Evolutionary conservation across 805 yeast species (phyloP).

Genomic region (Candida sonorensis): DNA sequence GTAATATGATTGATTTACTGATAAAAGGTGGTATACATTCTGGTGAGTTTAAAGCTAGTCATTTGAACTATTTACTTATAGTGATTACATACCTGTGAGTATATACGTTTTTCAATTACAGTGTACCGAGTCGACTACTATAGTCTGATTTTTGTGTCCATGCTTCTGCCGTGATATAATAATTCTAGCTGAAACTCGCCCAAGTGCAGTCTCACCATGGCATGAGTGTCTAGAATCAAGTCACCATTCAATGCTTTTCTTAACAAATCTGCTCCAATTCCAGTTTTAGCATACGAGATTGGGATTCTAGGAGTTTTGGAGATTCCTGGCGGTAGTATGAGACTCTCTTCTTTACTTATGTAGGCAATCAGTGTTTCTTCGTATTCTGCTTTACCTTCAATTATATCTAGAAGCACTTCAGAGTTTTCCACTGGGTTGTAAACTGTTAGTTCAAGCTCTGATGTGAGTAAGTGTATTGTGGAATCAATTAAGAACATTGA

Average conservation of each 20-base stretch:
- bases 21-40: no score
- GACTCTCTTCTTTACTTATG: constrained; percentile 31
- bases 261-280: constrained; percentile 43
- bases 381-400: constrained; percentile 41
- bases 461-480: constrained; percentile 47
- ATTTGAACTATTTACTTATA: no score
- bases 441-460: constrained; percentile 47
- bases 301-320: constrained; percentile 45
- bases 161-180: constrained; percentile 39
- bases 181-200: constrained; percentile 35
- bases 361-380: constrained; percentile 42
- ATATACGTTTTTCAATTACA: no score
- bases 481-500: constrained; percentile 37
- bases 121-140: no score
- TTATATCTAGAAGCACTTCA: constrained; percentile 34
- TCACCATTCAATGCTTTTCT: constrained; percentile 45
- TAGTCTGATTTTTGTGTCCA: constrained; percentile 33
- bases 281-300: constrained; percentile 34
- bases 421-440: constrained; percentile 48
- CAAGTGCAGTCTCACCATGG: constrained; percentile 34
- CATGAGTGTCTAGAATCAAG: constrained; percentile 39
- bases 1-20: no score
- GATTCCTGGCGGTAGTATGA: constrained; percentile 46
- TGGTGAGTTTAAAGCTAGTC: no score
- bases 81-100: background rate